A percentile compares a stretch with the other conserved stretches of the same genome.
Evolutionary conservation across 1,139 yeast genomes (phyloP).

Genomic region (Zygoascus sp.): DNA sequence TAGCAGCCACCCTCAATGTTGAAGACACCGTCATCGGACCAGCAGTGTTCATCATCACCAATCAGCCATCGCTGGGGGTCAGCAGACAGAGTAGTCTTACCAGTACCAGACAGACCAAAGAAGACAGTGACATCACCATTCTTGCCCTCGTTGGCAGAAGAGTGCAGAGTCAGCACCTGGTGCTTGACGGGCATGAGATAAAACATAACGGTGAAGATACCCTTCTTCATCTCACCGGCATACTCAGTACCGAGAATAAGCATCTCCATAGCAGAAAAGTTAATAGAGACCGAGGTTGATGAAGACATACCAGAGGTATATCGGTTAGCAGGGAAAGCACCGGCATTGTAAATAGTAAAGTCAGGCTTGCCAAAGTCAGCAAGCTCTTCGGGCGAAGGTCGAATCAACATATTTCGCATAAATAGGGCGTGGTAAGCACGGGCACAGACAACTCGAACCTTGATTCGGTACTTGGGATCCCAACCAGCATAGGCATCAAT

Average conservation of each 20-base stretch:
- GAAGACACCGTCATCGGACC: slow-evolving; percentile 98
- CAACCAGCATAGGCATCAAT: slow-evolving; percentile 98
- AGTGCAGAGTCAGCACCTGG: slow-evolving; percentile 88
- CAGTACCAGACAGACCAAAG: slow-evolving; percentile 97
- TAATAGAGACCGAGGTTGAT: slow-evolving; percentile 90
- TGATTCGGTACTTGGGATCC: slow-evolving; percentile 97
- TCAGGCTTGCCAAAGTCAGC: slow-evolving; percentile 94
- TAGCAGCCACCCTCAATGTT: slow-evolving; percentile 99
- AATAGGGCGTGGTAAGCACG: slow-evolving; percentile 97
- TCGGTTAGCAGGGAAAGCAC: slow-evolving; percentile 97
- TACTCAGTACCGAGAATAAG: slow-evolving; percentile 97
- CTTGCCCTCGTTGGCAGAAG: slow-evolving; percentile 89
- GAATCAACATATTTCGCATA: slow-evolving; percentile 97
- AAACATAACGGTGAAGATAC: slow-evolving; percentile 98
- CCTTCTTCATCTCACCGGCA: slow-evolving; percentile 99
- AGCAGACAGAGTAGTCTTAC: slow-evolving; percentile 95
- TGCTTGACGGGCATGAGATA: slow-evolving; percentile 96
- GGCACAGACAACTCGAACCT: slow-evolving; percentile 95
- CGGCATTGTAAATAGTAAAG: slow-evolving; percentile 97
- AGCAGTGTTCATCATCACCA: slow-evolving; percentile 99
- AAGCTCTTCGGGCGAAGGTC: slow-evolving; percentile 89
- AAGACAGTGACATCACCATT: slow-evolving; percentile 84
- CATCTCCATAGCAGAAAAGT: slow-evolving; percentile 98
- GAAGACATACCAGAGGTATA: slow-evolving; percentile 98
- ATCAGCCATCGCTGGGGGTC: slow-evolving; percentile 91